Evolutionary conservation across 75 land plant genomes (phyloP).

Genomic region (Isoetes taiwanensis): DNA sequence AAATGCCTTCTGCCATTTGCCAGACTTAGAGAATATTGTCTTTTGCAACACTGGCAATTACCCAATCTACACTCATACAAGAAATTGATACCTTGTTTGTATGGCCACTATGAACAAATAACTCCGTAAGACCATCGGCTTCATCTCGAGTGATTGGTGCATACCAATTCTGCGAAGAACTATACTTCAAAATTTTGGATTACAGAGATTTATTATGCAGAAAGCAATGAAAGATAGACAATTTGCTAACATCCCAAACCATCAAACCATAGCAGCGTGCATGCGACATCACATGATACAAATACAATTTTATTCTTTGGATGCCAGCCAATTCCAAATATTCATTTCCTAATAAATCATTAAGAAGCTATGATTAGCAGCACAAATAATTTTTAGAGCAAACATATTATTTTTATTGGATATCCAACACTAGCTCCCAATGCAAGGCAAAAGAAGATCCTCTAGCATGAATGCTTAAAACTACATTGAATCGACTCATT

Average conservation of each 20-base stretch:
- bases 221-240: neutral
- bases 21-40: conserved; percentile 2
- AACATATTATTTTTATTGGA: too few species aligned
- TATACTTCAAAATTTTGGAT: neutral
- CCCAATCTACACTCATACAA: neutral
- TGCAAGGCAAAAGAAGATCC: too few species aligned
- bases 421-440: too few species aligned
- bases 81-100: neutral
- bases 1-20: conserved; percentile 3
- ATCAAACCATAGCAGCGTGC: neutral
- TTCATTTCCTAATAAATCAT: too few species aligned
- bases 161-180: neutral
- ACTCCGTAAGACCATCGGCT: neutral
- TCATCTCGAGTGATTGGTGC: neutral
- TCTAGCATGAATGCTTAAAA: too few species aligned
- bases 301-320: neutral
- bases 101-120: conserved; percentile 4
- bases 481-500: too few species aligned
- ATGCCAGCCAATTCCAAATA: neutral
- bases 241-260: neutral
- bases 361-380: too few species aligned
- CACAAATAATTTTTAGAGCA: too few species aligned
- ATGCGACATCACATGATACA: neutral
- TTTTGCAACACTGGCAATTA: neutral
- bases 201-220: neutral